Base-by-base conservation (phyloP, 345 rosid genomes). In the Syzygium oleosum region DNA sequence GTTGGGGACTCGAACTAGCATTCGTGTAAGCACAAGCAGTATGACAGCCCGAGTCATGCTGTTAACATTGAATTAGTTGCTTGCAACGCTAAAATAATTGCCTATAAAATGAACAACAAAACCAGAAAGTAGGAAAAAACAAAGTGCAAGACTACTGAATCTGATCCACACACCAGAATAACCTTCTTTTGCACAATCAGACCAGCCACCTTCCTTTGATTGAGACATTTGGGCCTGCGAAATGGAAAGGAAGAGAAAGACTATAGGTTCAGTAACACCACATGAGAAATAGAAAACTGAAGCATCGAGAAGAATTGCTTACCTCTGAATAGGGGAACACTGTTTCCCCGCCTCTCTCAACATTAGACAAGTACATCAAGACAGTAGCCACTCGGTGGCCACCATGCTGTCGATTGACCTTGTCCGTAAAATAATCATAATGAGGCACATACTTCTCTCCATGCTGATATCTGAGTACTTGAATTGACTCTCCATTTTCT, bases 391-490 rank as follows among this genome's bases (percentile, higher is more conserved):
- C 85, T 80, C 99, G 94, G 84, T 96, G 98, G 85, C 99, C 99
- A 88, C 99, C 99, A 8, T 89, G 91, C 89, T 89, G 31, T 88
- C 85, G 93, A 89, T 96, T 96, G 21, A 56, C 91, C 88, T 90
- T 91, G 93, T 96, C 99, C 56, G 91, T 93, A 93, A 96, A 98
- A 91, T 85, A 98, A 91, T 98, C 99, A 85, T 85, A 94, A 92
- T 98, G 99, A 13, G 99, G 98, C 87, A 95, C 99, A 85, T 96
- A 98, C 93, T 98, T 96, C 73, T 98, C 95, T 84, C 99, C 99
- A 85, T 92, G 78, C 94, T 98, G 97, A 84, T 98, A 98, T 86
- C 92, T 97, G 88, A 98, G 92, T 89, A 96, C 91, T 89, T 98
- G 99, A 52, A 96, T 93, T 59, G 98, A 85, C 88, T 98, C 99